phyloP scores from a whole-genome alignment of 108 stramenopile species.

The Skeletonema marinoi region DNA sequence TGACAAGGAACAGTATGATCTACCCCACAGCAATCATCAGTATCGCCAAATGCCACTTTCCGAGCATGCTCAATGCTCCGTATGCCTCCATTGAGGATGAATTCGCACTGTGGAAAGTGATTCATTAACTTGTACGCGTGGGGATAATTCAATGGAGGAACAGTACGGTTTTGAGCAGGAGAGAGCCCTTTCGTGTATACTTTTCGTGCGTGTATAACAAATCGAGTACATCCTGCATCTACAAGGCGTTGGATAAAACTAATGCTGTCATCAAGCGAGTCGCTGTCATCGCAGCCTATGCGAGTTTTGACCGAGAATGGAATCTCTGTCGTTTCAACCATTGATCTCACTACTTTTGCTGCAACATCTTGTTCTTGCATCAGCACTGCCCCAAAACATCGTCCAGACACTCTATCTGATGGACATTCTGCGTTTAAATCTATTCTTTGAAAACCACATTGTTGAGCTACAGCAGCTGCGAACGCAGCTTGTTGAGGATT shows the following conservation, averaged over 20 bases:
- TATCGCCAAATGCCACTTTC: constrained; percentile 47
- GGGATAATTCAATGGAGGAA: constrained; percentile 78
- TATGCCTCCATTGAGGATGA: constrained; percentile 81
- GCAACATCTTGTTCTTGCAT: constrained; percentile 47
- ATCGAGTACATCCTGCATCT: constrained; percentile 46
- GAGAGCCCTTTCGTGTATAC: constrained; percentile 56
- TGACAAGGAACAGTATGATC: constrained; percentile 59
- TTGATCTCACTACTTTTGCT: constrained; percentile 17
- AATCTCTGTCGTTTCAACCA: constrained; percentile 18
- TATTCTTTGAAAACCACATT: constrained; percentile 67
- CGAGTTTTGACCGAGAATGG: constrained; percentile 71
- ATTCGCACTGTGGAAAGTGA: constrained; percentile 70
- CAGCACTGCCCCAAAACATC: constrained; percentile 61
- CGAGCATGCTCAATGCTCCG: constrained; percentile 56
- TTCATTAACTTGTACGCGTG: constrained; percentile 62
- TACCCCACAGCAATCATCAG: constrained; percentile 3
- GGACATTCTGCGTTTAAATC: constrained; percentile 87
- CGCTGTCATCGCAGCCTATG: constrained; percentile 69
- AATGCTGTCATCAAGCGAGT: constrained; percentile 45
- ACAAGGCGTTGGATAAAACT: constrained; percentile 44
- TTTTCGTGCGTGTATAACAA: constrained; percentile 75
- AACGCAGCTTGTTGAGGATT: constrained; percentile 41
- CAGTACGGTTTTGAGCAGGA: constrained; percentile 70
- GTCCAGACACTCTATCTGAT: constrained; percentile 49
- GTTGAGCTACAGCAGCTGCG: constrained; percentile 42